Base-by-base conservation (phyloP, 305 asterid species). In the Euphrasia arctica region DNA sequence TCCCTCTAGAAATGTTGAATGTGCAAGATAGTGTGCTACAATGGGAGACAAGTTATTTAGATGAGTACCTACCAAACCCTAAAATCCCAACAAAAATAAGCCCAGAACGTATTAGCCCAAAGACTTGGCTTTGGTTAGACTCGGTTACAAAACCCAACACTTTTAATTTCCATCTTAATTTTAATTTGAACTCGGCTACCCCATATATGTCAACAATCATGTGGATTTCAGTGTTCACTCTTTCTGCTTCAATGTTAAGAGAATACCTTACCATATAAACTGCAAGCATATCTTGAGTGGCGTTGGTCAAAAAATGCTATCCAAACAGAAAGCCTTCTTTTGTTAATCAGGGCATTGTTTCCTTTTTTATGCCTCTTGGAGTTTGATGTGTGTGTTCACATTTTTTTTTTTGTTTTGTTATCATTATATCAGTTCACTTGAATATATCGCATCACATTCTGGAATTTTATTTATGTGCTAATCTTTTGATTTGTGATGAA, bases 401-500 rank as follows among this genome's bases (percentile, higher is more conserved):
- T 18, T 18, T 18, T 18, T n/a, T n/a, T n/a, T 18, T 18, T 18
- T 18, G 22, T 18, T 18, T 18, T 18, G 22, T 18, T 18, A 18
- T 18, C 22, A 18, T 18, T 18, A 18, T 18, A 18, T 18, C 22
- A 18, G 22, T 18, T 18, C 22, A 18, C 22, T 18, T 18, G 22
- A 18, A 18, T 18, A 18, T 18, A 18, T 18, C 22, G 22, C 22
- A 18, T 18, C 22, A 18, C 32, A 15, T 43, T 39, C 9, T 65
- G 9, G 56, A 67, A 51, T 58, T 54, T 55, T 63, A 65, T n/a
- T 65, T 22, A 9, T 39, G 6, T 52, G 10, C 22, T 48, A 48
- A 45, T 48, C 63, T 63, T 74, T 64, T 71, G 39, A 47, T 71
- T 72, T 60, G 32, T 41, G 57, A 65, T 83, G 84, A 85, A 92